Base-by-base conservation (phyloP, 2,329 filamentous ascomycete species). In the Ceratocystiopsis sp. region DNA sequence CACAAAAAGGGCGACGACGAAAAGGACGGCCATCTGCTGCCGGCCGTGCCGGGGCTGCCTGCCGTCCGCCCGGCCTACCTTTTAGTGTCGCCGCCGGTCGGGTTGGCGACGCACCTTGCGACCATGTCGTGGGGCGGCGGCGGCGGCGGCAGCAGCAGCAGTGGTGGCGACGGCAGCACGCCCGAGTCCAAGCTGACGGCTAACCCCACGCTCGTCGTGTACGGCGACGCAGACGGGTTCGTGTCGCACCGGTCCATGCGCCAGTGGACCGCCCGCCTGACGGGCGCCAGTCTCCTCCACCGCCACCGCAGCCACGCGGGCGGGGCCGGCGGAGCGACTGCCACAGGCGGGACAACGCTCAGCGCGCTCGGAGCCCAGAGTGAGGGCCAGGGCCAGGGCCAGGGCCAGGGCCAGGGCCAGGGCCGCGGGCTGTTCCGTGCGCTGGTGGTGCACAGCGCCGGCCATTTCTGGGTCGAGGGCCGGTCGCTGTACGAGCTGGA, bases 171-270 rank as follows among this genome's bases (percentile, higher is more conserved):
- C 40, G 41, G 38, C 39, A 53, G 47, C 47, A 50, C 35, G 16
- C 52, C 66, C 2, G 71, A 78, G 44, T 59, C 61, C 42, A 76
- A 80, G 53, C 61, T 83, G 40, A 59, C 73, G 1, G 57, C 60
- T 2, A 68, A 78, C 52, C 66, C 68, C 1, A 80, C 80, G 0
- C 57, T 94, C 33, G 77, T 75, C 0, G 59, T 93, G 0, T 93
- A 78, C 54, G 89, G 87, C 1, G 74, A 79, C 41, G 65, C 71
- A 4, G 87, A 96, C 57, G 61, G 69, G 0, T 93, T 95, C 50
- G 78, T 83, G 1, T 71, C 77, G 1, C 65, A 64, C 4, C 69
- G 67, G 45, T 82, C 74, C 57, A 64, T 87, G 51, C 68, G 71
- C 12, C 61, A 65, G 1, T 94, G 87, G 87, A 40, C 46, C 6